phyloP scores from a whole-genome alignment of 306 rosid species.

The Senna siamea region DNA sequence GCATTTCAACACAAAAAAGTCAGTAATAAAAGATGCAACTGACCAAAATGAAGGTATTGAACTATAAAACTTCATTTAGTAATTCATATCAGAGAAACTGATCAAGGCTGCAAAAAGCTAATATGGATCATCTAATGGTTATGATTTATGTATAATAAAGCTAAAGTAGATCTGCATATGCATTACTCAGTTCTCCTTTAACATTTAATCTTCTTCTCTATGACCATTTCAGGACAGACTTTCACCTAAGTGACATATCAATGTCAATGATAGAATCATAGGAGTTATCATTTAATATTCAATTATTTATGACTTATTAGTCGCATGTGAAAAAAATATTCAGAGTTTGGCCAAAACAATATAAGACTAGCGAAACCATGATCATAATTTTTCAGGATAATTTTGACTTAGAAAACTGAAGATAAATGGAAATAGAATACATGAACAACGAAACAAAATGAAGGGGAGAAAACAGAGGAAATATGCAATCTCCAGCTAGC shows the following conservation, averaged over 20 bases:
- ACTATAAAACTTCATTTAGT: too few relatives aligned
- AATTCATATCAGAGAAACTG: not conserved
- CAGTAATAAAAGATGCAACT: too few relatives aligned
- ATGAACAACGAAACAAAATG: not conserved
- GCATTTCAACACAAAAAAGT: constrained; percentile 22
- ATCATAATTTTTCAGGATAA: not conserved
- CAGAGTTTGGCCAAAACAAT: too few relatives aligned
- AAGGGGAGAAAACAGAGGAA: constrained; percentile 9
- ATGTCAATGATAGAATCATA: not conserved
- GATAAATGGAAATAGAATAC: not conserved
- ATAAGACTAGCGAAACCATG: not conserved
- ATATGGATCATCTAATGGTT: not conserved
- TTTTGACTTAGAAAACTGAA: not conserved
- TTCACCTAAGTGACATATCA: constrained; percentile 4
- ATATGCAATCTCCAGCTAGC: not conserved
- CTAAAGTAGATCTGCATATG: too few relatives aligned
- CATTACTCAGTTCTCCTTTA: too few relatives aligned
- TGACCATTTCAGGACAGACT: too few relatives aligned
- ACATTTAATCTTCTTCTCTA: too few relatives aligned
- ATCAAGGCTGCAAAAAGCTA: not conserved
- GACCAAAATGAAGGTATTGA: too few relatives aligned
- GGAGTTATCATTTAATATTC: not conserved
- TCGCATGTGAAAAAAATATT: too few relatives aligned
- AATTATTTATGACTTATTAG: too few relatives aligned
- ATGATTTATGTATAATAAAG: too few relatives aligned